Conservation (phyloP, 2,329 filamentous ascomycete genomes). For the Ceratocystis albifundus region DNA sequence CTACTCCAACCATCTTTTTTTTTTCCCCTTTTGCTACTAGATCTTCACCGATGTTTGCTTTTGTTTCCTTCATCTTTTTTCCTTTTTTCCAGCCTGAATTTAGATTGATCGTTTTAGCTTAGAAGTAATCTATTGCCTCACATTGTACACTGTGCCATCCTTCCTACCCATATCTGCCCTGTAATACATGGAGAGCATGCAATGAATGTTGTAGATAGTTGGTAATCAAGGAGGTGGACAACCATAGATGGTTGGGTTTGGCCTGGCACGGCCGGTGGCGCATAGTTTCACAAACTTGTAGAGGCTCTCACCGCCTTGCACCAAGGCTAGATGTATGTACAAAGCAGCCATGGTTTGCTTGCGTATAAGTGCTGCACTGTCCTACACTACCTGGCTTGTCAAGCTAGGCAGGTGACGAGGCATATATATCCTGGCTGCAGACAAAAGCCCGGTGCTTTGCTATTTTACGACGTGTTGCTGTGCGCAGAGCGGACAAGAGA, state of each 20-base stretch:
- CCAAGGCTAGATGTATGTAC: not conserved
- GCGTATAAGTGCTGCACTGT: not conserved
- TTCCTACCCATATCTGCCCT: not conserved
- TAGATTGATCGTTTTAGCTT: conserved; percentile 11
- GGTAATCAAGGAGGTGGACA: not conserved
- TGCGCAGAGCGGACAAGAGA: not conserved
- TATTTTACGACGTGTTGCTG: not conserved
- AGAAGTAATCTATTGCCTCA: not conserved
- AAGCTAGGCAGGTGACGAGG: not conserved
- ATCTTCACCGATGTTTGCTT: conserved; percentile 2
- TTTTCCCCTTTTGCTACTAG: not conserved
- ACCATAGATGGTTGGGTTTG: not conserved
- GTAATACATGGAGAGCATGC: not conserved
- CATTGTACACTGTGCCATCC: not conserved
- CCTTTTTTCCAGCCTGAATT: not conserved
- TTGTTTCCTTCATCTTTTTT: not conserved
- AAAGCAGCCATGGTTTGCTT: not conserved
- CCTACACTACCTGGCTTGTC: not conserved
- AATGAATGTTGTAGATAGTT: not conserved
- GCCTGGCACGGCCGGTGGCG: not conserved
- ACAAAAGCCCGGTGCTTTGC: not conserved
- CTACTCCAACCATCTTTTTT: not conserved
- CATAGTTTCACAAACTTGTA: not conserved
- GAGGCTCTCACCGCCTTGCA: not conserved
- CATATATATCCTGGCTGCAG: not conserved